A percentile compares a stretch with the other conserved stretches of the same genome.
phyloP scores from a whole-genome alignment of 805 yeast genomes.

The Starmerella bombi region DNA sequence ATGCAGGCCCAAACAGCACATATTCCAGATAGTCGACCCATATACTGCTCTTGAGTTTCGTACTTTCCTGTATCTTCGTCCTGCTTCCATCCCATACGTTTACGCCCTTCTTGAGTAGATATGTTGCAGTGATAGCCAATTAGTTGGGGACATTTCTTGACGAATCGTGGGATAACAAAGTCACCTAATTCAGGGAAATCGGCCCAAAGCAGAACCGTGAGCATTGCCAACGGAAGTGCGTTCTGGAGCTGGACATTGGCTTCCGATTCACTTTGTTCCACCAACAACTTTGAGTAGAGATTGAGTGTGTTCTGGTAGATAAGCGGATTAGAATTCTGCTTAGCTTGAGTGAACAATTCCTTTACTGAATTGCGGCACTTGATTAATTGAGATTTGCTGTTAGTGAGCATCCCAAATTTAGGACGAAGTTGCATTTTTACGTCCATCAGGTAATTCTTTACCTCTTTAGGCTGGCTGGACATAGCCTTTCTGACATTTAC shows the following conservation, averaged over 20 bases:
- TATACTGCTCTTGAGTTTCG: slow-evolving; percentile 52
- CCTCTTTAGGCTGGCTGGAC: slow-evolving; percentile 34
- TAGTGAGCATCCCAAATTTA: slow-evolving; percentile 82
- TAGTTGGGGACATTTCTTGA: slow-evolving; percentile 79
- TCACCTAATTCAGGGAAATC: slow-evolving; percentile 41
- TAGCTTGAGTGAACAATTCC: slow-evolving; percentile 37
- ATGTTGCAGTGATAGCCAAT: slow-evolving; percentile 68
- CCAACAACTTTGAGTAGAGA: slow-evolving; percentile 69
- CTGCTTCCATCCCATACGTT: slow-evolving; percentile 78
- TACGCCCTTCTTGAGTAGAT: slow-evolving; percentile 70
- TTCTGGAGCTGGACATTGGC: slow-evolving; percentile 65
- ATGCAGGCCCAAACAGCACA: slow-evolving; percentile 66
- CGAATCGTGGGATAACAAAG: slow-evolving; percentile 60
- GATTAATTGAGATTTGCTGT: slow-evolving; percentile 46
- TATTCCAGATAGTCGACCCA: slow-evolving; percentile 81
- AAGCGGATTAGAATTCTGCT: slow-evolving; percentile 31
- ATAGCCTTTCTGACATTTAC: slow-evolving; percentile 43
- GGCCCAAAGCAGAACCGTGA: slow-evolving; percentile 43
- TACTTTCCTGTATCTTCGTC: slow-evolving; percentile 27
- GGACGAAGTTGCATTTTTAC: slow-evolving; percentile 71
- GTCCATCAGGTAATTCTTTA: slow-evolving; percentile 43
- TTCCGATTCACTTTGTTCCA: slow-evolving; percentile 88
- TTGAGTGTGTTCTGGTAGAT: slow-evolving; percentile 66
- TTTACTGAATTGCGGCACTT: slow-evolving; percentile 35
- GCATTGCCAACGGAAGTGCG: slow-evolving; percentile 63